Evolutionary conservation across 2,329 filamentous ascomycete species (phyloP), one percentile per base, ranked within the genome.

Genomic region (Beauveria scarabaeidicola): DNA sequence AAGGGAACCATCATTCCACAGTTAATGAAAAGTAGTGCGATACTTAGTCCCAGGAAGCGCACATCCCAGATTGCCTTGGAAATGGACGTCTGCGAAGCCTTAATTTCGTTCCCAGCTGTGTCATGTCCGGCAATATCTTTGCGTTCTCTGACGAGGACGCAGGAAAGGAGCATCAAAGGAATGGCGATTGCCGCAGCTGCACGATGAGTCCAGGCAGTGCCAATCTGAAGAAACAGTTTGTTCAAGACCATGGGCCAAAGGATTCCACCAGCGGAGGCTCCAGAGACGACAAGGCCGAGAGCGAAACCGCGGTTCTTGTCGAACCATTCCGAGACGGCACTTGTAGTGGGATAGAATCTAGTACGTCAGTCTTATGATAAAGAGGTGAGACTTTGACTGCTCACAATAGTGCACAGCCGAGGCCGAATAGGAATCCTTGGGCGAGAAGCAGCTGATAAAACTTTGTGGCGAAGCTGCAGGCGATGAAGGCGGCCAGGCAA

Each of bases 381-480:
- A 11, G 25, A 11, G 25, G 3, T 10, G 15, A 10, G 36, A 15
- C 5, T 6, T 10, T n/a, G 15, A 23, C 13, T 52, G 59, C 66
- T 60, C 68, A 75, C 61, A 74, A 53, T 48, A 74, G 66, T 15
- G 75, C 72, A 56, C 69, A 72, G 13, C 74, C 74, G 15, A 76
- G 58, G 2, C 77, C 77, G 29, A 75, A 67, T 15, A 75, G 72
- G 23, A 76, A 60, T 0, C 78, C 75, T 57, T 78, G 75, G 0
- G 71, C 63, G 2, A 76, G 60, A 1, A 78, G 63, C 6, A 73
- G 61, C 51, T 77, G 74, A 60, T 67, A 74, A 61, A 72, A 77
- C 2, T 66, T 60, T 5, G 55, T 67, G 1, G 68, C 67, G 36
- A 72, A 67, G 52, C 66, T 69, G 6, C 68, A 64, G 62, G 69